Base-by-base conservation (phyloP, 768 basidiomycete genomes). In the Boletus rufocinnamomeus region DNA sequence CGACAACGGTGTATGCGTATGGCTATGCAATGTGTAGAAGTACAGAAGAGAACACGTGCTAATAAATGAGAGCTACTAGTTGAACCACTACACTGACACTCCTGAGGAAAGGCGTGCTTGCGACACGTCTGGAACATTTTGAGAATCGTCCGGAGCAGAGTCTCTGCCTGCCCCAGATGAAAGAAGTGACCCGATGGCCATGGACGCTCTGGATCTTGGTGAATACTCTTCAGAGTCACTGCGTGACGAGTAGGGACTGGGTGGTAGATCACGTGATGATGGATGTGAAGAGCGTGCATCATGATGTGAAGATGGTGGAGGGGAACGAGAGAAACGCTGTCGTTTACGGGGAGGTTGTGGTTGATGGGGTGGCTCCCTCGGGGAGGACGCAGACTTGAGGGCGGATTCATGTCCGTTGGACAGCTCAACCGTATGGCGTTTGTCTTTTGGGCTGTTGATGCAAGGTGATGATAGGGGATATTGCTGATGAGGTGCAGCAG, bases 141-240 rank as follows among this genome's bases (percentile, higher is more conserved):
- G 68, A 23, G 59, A 34, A 46, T 73, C 72, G 5, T 75, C 73
- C 5, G 59, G 62, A 45, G 30, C 55, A 47, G 66, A 25, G 48
- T 75, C 73, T 59, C 65, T 69, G 37, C 57, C 60, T 32, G 71
- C 79, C 68, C 52, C 82, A 64, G 66, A 76, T 58, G 86, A 83
- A 25, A 91, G 79, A 32, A 93, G 74, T 1, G 88, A 88, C 28
- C 87, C 89, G 64, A 93, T 91, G 45, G 88, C 85, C 90, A 92
- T 92, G 38, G 87, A 86, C 17, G 83, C 83, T 56, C 86, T 79
- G 54, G 88, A 85, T 49, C 86, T 82, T 45, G 88, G 88, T 1
- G 88, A 90, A 64, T 82, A 86, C 61, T 84, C 85, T 50, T 83
- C 83, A 17, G 87, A 85, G 56, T 85, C 82, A 57, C 87, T 87